phyloP scores from a whole-genome alignment of 2,329 filamentous ascomycete genomes.

The Graphilbum sp. region DNA sequence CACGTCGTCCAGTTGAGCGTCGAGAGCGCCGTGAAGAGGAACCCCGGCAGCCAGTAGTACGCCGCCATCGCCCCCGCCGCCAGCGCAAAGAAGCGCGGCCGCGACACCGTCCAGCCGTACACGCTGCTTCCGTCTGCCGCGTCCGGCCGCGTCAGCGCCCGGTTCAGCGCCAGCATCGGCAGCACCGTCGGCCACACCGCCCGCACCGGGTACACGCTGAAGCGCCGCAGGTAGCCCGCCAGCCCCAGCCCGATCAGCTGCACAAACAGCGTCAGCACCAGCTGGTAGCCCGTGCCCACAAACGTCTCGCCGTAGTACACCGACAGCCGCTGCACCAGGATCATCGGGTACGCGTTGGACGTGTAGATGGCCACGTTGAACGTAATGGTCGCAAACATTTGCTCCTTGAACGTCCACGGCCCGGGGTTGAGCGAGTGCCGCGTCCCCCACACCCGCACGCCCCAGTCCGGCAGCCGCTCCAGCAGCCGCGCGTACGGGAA shows the following conservation, averaged over 20 bases:
- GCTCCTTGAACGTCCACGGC: constrained; percentile 25
- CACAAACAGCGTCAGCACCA: constrained; percentile 22
- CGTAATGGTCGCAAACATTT: constrained; percentile 24
- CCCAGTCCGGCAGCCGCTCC: constrained; percentile 27
- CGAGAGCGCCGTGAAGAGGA: constrained; percentile 24
- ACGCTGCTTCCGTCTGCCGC: constrained; percentile 16
- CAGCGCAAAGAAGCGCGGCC: constrained; percentile 26
- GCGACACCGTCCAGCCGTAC: constrained; percentile 27
- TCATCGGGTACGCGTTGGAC: constrained; percentile 19
- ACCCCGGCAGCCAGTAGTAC: constrained; percentile 32
- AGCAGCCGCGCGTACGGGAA: constrained; percentile 28
- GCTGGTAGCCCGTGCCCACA: constrained; percentile 22
- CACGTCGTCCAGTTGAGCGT: constrained; percentile 34
- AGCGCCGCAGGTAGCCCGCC: constrained; percentile 21
- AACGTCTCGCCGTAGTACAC: constrained; percentile 26
- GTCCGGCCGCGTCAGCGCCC: constrained; percentile 17
- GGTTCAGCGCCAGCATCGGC: constrained; percentile 20
- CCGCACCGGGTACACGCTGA: constrained; percentile 21
- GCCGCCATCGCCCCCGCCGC: constrained; percentile 21
- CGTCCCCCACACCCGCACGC: constrained; percentile 23
- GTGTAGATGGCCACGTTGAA: constrained; percentile 20
- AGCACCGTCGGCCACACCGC: constrained; percentile 25
- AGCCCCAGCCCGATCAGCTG: constrained; percentile 27
- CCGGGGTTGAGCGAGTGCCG: constrained; percentile 23
- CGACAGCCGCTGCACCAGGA: constrained; percentile 17